Conservation (phyloP, 2,329 filamentous ascomycete species). For the Pseudohalonectria lignicola region DNA sequence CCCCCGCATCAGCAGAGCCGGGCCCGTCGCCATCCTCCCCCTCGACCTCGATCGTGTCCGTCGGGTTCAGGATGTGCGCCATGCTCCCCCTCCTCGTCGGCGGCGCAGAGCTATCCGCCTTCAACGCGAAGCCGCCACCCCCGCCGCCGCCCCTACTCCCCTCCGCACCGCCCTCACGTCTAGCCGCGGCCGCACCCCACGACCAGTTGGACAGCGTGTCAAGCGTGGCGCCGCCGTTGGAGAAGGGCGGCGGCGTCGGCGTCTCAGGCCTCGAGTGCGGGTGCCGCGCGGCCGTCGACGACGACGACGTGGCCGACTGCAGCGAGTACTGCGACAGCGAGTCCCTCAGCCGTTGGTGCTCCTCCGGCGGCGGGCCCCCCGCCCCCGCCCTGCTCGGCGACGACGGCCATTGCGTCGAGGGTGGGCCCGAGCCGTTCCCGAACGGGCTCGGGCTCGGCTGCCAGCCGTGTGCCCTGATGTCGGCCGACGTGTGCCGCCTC, state of each 20-base stretch:
- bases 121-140: conserved; percentile 36
- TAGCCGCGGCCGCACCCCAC: conserved; percentile 33
- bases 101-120: conserved; percentile 44
- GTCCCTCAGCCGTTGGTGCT: conserved; percentile 46
- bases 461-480: conserved; percentile 85
- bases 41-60: conserved; percentile 42
- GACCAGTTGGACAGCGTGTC: conserved; percentile 45
- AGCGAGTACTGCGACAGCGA: conserved; percentile 44
- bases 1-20: too few species aligned
- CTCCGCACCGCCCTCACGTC: conserved; percentile 34
- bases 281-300: conserved; percentile 17
- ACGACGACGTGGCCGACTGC: conserved; percentile 18
- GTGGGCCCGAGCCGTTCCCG: conserved; percentile 50
- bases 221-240: conserved; percentile 25
- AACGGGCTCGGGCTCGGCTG: conserved; percentile 52
- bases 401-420: conserved; percentile 40
- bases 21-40: conserved; percentile 42
- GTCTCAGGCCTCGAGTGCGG: conserved; percentile 42
- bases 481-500: conserved; percentile 85
- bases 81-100: conserved; percentile 48
- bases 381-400: conserved; percentile 37
- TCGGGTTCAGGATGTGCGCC: conserved; percentile 53
- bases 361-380: too few species aligned
- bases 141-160: conserved; percentile 28
- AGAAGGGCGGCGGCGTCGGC: conserved; percentile 38